Evolutionary conservation across 148 eudicot genomes (phyloP).

Genomic region (Salicornia ramosissima): DNA sequence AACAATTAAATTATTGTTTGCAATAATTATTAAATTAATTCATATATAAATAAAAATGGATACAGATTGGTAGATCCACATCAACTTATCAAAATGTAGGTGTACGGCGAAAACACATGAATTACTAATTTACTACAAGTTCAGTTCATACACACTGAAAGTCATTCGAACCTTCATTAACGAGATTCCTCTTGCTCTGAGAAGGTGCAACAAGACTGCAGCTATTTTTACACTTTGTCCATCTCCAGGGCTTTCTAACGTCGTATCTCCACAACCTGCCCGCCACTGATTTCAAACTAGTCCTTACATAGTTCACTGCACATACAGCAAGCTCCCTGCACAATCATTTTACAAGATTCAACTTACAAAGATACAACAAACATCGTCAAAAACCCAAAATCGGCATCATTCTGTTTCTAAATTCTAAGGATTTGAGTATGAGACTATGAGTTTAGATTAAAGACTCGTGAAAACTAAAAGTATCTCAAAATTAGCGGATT

Average conservation of each 20-base stretch:
- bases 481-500: not conserved
- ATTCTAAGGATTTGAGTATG: no score
- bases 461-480: not conserved
- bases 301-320: constrained; percentile 47
- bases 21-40: not conserved
- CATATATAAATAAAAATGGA: not conserved
- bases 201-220: constrained; percentile 40
- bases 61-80: constrained; percentile 8
- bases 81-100: not conserved
- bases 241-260: constrained; percentile 47
- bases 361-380: not conserved
- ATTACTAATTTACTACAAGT: constrained; percentile 1
- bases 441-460: no score
- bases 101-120: not conserved
- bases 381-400: not conserved
- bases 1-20: not conserved
- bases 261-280: constrained; percentile 57
- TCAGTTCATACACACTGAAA: constrained; percentile 51
- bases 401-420: not conserved
- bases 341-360: not conserved
- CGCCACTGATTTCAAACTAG: constrained; percentile 47
- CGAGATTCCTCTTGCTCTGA: constrained; percentile 55
- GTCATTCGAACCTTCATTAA: constrained; percentile 39
- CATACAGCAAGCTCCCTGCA: constrained; percentile 75
- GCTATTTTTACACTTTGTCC: constrained; percentile 59